phyloP scores from a whole-genome alignment of 345 rosid genomes.

The Excoecaria agallocha region DNA sequence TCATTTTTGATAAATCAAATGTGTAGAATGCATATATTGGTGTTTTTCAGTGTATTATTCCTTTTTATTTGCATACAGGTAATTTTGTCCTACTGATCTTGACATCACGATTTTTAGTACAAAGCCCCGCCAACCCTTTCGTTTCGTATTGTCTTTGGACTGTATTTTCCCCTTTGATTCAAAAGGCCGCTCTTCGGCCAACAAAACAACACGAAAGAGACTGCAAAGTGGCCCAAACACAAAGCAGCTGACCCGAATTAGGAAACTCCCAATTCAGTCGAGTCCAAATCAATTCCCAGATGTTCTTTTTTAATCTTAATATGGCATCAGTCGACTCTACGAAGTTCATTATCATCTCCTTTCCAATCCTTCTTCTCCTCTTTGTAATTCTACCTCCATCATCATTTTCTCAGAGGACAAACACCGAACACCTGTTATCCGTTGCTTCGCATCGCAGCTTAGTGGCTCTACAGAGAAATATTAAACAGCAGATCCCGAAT shows the following conservation, averaged over 20 bases:
- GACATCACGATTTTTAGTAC: no score
- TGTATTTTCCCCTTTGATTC: background rate
- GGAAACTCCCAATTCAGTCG: background rate
- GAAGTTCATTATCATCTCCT: background rate
- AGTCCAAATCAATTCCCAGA: slow-evolving; percentile 2
- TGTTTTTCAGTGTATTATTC: no score
- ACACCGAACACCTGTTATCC: slow-evolving; percentile 9
- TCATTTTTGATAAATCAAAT: no score
- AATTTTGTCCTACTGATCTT: no score
- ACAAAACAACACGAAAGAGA: background rate
- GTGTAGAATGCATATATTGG: no score
- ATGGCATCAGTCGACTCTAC: slow-evolving; percentile 18
- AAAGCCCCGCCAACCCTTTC: background rate
- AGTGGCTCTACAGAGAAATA: slow-evolving; percentile 36
- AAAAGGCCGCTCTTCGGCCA: background rate
- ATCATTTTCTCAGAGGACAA: slow-evolving; percentile 5
- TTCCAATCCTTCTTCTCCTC: slow-evolving; percentile 19
- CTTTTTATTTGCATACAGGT: no score
- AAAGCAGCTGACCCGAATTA: background rate
- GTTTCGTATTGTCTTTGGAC: background rate
- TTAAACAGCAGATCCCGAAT: slow-evolving; percentile 35
- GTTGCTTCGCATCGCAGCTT: slow-evolving; percentile 28
- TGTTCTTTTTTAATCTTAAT: background rate
- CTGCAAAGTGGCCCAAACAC: background rate
- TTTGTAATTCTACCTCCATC: slow-evolving; percentile 7